Conservation (phyloP, 1,284 basidiomycete species). For the Agroathelia rolfsii region DNA sequence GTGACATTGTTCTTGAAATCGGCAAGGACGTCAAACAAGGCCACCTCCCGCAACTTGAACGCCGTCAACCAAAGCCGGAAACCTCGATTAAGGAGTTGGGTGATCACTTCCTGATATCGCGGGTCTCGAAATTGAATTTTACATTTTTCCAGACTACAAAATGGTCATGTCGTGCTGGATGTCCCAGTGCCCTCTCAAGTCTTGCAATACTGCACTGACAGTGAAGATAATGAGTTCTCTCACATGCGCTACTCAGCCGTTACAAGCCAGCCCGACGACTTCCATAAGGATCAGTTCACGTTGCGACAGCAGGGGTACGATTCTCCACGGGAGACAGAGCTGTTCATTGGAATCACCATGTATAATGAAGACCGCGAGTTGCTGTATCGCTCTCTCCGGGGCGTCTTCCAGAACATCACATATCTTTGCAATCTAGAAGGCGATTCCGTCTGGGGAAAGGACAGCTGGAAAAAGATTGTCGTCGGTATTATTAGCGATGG, state of each 20-base stretch:
- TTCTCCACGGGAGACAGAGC: constrained; percentile 68
- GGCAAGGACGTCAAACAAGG: too few relatives aligned
- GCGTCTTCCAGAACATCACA: constrained; percentile 82
- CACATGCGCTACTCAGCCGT: constrained; percentile 91
- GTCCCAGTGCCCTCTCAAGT: constrained; percentile 79
- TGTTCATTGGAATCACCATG: constrained; percentile 80
- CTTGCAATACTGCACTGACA: constrained; percentile 65
- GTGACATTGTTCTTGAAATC: too few relatives aligned
- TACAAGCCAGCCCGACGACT: constrained; percentile 91
- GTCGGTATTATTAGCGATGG: constrained; percentile 66
- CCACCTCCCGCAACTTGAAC: too few relatives aligned
- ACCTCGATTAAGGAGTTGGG: too few relatives aligned
- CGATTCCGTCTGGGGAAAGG: constrained; percentile 91
- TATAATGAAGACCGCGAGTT: constrained; percentile 71
- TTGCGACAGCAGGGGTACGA: constrained; percentile 67
- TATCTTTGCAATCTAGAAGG: constrained; percentile 75
- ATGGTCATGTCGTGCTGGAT: constrained; percentile 87
- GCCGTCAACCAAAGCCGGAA: too few relatives aligned
- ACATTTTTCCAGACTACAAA: constrained; percentile 53
- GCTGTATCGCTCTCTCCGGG: constrained; percentile 85
- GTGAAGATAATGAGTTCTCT: constrained; percentile 83
- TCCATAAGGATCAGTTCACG: constrained; percentile 71
- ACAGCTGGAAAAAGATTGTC: constrained; percentile 92
- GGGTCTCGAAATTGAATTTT: too few relatives aligned
- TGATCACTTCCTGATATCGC: too few relatives aligned